Evolutionary conservation across 2,329 filamentous ascomycete genomes (phyloP), one percentile per base, ranked within the genome.

Genomic region (Phialophora chinensis): DNA sequence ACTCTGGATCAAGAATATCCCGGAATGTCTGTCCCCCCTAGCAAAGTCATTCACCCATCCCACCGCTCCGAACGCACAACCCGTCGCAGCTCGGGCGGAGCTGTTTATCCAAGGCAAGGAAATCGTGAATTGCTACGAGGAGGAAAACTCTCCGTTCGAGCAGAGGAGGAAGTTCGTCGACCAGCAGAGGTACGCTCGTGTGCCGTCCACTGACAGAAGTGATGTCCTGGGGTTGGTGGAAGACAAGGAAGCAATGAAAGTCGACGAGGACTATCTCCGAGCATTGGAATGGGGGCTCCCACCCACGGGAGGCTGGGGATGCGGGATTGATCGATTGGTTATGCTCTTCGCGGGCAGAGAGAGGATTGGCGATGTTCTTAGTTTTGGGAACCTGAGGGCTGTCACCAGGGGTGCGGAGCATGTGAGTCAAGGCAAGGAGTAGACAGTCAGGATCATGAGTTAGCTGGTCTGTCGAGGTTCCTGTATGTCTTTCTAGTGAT

Each of bases 271-370:
- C 73, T 99, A 97, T 74, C 81, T 97, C 55, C 86, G 90, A 72
- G 92, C 91, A 3, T 79, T 99, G 59, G 92, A 96, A 77, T 92
- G 91, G 80, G 95, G 92, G 0, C 81, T 99, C 66, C 95, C 95
- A n/a, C 92, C 95, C 0, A 99, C 95, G 0, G 95, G 94, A 0
- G 95, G 95, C 4, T 99, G 95, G 95, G 95, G 95, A 1, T 96
- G 93, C 73, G 95, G 95, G 1, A 83, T 99, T 50, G 95, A 99
- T 79, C 84, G 95, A 61, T 82, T 99, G 60, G 90, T 92, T 44
- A 99, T 99, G 95, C 80, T 97, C 57, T 91, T 98, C 74, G 87
- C 90, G 0, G 93, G 91, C 0, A 84, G 88, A 42, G 87, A 87
- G 76, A 86, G 90, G 72, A 97, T 99, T 74, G 87, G 87, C 47